These are phyloP conservation scores for Echites panduratus DNA, from an alignment of 257 asterid species.

Conservation along the genomic window DNA sequence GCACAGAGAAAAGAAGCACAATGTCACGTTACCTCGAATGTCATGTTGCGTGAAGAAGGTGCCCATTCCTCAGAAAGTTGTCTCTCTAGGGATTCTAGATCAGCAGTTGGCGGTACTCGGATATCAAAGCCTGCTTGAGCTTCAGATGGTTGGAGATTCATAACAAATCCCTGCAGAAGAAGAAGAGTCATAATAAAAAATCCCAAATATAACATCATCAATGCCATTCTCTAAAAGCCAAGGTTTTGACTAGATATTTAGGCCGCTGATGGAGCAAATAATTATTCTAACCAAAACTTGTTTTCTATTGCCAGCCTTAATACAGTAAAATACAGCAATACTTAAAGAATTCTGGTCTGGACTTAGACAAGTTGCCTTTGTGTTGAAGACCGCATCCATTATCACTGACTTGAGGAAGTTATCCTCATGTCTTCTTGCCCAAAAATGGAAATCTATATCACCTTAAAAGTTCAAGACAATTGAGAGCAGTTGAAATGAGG, in stretches of 20 bases:
- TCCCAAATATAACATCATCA: not conserved
- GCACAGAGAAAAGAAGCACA: not conserved
- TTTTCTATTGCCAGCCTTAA: not conserved
- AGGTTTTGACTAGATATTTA: not conserved
- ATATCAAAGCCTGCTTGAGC: slow-evolving; percentile 96
- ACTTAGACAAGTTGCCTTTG: not conserved
- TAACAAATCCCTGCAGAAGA: slow-evolving; percentile 75
- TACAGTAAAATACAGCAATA: not conserved
- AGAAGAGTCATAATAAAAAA: not conserved
- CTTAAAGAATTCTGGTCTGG: not conserved
- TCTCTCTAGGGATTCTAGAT: slow-evolving; percentile 69
- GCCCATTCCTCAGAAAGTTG: slow-evolving; percentile 97
- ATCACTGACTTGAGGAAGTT: not conserved
- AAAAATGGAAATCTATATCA: not conserved
- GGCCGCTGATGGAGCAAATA: not conserved
- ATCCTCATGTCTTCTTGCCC: not conserved
- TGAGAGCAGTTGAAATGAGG: not conserved
- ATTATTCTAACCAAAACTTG: not conserved
- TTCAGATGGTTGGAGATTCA: slow-evolving; percentile 98
- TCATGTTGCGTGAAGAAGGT: slow-evolving; percentile 82
- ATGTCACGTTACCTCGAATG: slow-evolving; percentile 60
- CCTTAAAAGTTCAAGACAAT: not conserved
- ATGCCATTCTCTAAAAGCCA: not conserved
- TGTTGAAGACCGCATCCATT: not conserved
- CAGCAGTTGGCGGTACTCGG: slow-evolving; percentile 85